Evolutionary conservation across 139 green algal species (phyloP).

Genomic region (Auxenochlorella protothecoides): DNA sequence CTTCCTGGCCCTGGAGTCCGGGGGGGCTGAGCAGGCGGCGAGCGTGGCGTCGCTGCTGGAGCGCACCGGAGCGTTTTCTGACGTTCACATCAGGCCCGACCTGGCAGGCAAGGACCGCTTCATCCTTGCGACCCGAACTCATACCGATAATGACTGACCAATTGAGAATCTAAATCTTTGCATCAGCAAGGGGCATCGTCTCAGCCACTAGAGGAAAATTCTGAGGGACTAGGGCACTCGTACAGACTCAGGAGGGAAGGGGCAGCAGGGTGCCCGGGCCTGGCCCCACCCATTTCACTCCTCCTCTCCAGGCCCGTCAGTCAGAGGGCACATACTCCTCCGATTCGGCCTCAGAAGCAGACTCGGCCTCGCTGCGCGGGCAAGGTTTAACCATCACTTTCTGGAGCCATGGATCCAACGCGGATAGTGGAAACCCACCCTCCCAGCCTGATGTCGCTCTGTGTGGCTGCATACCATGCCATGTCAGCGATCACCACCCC

Average conservation of each 20-base stretch:
- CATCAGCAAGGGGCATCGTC: background rate
- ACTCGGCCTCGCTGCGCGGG: too few relatives aligned
- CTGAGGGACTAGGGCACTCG: background rate
- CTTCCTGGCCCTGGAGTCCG: conserved; percentile 65
- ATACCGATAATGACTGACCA: too few relatives aligned
- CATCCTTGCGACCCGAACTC: conserved; percentile 21
- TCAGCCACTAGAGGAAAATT: too few relatives aligned
- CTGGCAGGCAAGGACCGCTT: conserved; percentile 52
- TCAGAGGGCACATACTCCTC: conserved; percentile 21
- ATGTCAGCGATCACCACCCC: too few relatives aligned
- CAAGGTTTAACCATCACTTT: too few relatives aligned
- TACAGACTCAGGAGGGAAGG: too few relatives aligned
- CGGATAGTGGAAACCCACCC: too few relatives aligned
- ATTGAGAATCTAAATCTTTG: background rate
- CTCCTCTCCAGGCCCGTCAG: background rate
- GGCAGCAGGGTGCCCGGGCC: too few relatives aligned
- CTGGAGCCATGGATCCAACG: too few relatives aligned
- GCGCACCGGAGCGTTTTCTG: conserved; percentile 19
- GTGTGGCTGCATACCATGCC: too few relatives aligned
- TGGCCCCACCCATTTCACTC: too few relatives aligned
- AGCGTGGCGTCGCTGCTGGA: conserved; percentile 23
- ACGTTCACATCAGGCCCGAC: conserved; percentile 36
- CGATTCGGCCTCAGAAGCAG: conserved; percentile 11
- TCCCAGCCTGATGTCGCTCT: too few relatives aligned
- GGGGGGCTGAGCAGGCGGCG: conserved; percentile 43